phyloP scores from a whole-genome alignment of 164 flowering plant genomes.

The Sedum album region DNA sequence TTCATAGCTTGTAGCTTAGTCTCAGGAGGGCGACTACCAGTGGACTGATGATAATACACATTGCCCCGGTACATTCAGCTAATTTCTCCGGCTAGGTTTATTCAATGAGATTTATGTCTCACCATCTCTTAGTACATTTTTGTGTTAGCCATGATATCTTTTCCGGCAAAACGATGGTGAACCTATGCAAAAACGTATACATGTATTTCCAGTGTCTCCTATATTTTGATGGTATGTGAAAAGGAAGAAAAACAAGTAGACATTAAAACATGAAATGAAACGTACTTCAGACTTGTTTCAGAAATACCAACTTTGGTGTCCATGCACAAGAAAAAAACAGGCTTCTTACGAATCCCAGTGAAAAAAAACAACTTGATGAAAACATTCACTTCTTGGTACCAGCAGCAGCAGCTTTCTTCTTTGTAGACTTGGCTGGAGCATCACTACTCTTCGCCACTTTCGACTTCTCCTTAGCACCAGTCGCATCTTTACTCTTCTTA shows the following conservation, averaged over 20 bases:
- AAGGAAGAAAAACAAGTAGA: too few relatives aligned
- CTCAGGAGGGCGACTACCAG: background rate
- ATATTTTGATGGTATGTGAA: too few relatives aligned
- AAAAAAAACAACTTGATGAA: too few relatives aligned
- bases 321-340: too few relatives aligned
- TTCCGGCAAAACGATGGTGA: background rate
- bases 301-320: too few relatives aligned
- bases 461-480: background rate
- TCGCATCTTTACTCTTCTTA: background rate
- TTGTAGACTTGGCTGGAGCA: constrained; percentile 1
- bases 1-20: background rate
- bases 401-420: too few relatives aligned
- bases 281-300: too few relatives aligned
- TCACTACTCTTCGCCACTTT: background rate
- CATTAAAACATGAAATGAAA: too few relatives aligned
- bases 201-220: too few relatives aligned
- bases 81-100: background rate
- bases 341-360: too few relatives aligned
- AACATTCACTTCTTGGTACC: background rate
- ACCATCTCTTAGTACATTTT: background rate
- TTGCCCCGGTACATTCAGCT: background rate
- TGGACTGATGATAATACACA: constrained; percentile 2
- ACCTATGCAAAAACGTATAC: too few relatives aligned
- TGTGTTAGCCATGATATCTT: constrained; percentile 3
- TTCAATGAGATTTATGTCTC: background rate